Conservation (phyloP, 2,329 filamentous ascomycete species). For the Xylariaceae sp. region DNA sequence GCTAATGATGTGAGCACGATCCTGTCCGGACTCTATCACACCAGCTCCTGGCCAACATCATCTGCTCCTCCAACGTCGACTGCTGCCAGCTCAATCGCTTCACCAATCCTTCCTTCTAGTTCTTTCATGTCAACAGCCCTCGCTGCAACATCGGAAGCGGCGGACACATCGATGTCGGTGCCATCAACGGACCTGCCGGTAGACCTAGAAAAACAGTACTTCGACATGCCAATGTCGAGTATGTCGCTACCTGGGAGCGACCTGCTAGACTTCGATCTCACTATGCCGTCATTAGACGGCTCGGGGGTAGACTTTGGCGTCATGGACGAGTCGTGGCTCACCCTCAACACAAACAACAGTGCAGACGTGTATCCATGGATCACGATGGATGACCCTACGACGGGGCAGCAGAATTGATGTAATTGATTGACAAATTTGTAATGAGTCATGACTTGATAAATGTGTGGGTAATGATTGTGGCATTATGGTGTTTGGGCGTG, state of each 20-base stretch:
- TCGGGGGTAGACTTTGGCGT: neutral
- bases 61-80: neutral
- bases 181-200: neutral
- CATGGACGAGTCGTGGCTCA: neutral
- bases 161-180: neutral
- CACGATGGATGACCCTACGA: neutral
- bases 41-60: constrained; percentile 1
- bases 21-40: neutral
- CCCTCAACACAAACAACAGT: neutral
- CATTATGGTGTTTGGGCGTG: too few species aligned
- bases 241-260: neutral
- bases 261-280: neutral
- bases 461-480: too few species aligned
- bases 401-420: too few species aligned
- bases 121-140: too few species aligned
- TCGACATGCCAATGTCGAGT: neutral
- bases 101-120: too few species aligned
- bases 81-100: too few species aligned
- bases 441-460: too few species aligned
- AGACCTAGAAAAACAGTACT: neutral
- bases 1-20: constrained; percentile 5
- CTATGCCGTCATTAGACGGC: neutral
- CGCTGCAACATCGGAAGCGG: neutral
- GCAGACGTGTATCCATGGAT: neutral
- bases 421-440: too few species aligned